These are phyloP conservation scores for Suillus sp. DNA, from an alignment of 768 basidiomycete genomes.

Conservation along the genomic window DNA sequence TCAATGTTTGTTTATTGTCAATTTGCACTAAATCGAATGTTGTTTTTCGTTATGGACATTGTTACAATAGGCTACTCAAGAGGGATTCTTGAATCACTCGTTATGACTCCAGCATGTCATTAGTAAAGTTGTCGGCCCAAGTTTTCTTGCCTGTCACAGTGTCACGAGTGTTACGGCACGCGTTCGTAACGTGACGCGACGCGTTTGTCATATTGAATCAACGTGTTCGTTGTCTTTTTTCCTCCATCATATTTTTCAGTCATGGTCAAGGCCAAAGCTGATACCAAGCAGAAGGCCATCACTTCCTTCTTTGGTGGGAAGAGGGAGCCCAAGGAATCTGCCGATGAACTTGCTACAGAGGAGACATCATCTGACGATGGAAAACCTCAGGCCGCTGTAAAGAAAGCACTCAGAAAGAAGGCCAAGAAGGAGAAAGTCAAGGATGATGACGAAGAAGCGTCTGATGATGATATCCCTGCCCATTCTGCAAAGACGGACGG, in stretches of 20 bases:
- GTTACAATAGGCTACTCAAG: background rate
- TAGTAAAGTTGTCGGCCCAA: background rate
- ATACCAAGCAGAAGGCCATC: conserved; percentile 53
- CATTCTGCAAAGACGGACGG: conserved; percentile 41
- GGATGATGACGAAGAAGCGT: conserved; percentile 35
- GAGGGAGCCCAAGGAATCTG: conserved; percentile 23
- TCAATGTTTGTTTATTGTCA: background rate
- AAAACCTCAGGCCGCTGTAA: conserved; percentile 29
- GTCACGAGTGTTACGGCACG: conserved; percentile 14
- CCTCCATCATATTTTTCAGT: conserved; percentile 14
- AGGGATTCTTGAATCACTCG: too few relatives aligned
- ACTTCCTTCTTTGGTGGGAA: conserved; percentile 55
- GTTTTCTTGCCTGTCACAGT: background rate
- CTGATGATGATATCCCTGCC: conserved; percentile 35
- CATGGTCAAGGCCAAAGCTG: conserved; percentile 54
- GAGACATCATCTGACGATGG: conserved; percentile 16
- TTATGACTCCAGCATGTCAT: too few relatives aligned
- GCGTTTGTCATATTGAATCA: conserved; percentile 12
- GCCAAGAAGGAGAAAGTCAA: conserved; percentile 36
- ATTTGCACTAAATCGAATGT: background rate
- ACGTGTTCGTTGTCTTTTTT: conserved; percentile 4
- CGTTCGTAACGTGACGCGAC: conserved; percentile 15
- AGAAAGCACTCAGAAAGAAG: conserved; percentile 36
- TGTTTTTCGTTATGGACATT: background rate
- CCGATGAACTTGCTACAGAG: conserved; percentile 16